These are phyloP conservation scores for Nitzschia sp. DNA, from an alignment of 108 stramenopile species.

Conservation along the genomic window DNA sequence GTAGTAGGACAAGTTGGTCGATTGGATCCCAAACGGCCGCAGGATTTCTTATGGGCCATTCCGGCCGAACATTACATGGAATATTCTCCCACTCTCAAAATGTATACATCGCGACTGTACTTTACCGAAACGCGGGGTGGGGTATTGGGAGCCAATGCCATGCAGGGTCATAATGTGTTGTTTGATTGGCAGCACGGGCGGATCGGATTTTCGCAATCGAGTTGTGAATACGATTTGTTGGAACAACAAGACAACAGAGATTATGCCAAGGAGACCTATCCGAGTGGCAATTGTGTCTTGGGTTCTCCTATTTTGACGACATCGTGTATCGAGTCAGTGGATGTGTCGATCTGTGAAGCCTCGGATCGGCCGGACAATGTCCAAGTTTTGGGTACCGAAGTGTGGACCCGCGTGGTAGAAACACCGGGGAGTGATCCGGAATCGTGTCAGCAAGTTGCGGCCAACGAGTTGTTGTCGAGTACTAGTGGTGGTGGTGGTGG, in stretches of 20 bases:
- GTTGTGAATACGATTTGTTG: slow-evolving; percentile 63
- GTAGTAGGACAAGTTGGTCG: slow-evolving; percentile 69
- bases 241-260: slow-evolving; percentile 10
- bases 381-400: slow-evolving; percentile 57
- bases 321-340: slow-evolving; percentile 27
- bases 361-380: slow-evolving; percentile 41
- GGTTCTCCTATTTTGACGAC: slow-evolving; percentile 20
- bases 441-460: slow-evolving; percentile 46
- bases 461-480: slow-evolving; percentile 23
- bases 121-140: slow-evolving; percentile 72
- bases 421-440: slow-evolving; percentile 43
- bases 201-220: slow-evolving; percentile 91
- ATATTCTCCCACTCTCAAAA: slow-evolving; percentile 46
- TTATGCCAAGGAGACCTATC: slow-evolving; percentile 15
- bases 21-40: slow-evolving; percentile 52
- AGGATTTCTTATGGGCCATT: slow-evolving; percentile 77
- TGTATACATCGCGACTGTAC: slow-evolving; percentile 56
- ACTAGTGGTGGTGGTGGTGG: neutral
- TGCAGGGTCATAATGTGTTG: slow-evolving; percentile 94
- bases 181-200: slow-evolving; percentile 89
- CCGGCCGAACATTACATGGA: slow-evolving; percentile 85
- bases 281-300: slow-evolving; percentile 11
- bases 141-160: slow-evolving; percentile 94
- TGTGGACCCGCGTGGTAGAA: slow-evolving; percentile 63
- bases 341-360: slow-evolving; percentile 29